phyloP scores from a whole-genome alignment of 2,329 filamentous ascomycete genomes.

The Berkeleyomyces basicola region DNA sequence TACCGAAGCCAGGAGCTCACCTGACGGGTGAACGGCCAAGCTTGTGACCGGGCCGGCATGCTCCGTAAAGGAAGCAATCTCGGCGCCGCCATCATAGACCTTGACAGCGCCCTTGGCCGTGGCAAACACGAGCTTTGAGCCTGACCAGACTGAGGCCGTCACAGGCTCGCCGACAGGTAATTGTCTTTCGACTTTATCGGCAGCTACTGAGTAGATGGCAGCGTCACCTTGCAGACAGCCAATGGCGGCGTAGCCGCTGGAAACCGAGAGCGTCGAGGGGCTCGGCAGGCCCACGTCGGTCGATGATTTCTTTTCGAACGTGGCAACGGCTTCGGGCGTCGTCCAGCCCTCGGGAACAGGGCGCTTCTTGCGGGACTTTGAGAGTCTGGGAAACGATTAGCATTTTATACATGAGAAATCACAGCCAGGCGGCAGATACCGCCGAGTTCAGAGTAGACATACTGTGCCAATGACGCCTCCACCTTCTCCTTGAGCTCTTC shows the following conservation, averaged over 20 bases:
- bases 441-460: slow-evolving; percentile 23
- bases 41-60: slow-evolving; percentile 71
- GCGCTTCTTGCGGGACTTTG: slow-evolving; percentile 78
- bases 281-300: slow-evolving; percentile 31
- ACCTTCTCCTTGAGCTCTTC: slow-evolving; percentile 55
- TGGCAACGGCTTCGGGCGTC: slow-evolving; percentile 50
- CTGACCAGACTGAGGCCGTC: slow-evolving; percentile 48
- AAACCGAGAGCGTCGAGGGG: slow-evolving; percentile 32
- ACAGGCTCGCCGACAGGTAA: slow-evolving; percentile 52
- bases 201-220: slow-evolving; percentile 56
- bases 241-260: slow-evolving; percentile 51
- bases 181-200: slow-evolving; percentile 49
- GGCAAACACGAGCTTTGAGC: slow-evolving; percentile 51
- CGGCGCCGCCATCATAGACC: slow-evolving; percentile 55
- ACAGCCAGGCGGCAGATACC: background rate
- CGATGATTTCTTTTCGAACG: slow-evolving; percentile 29
- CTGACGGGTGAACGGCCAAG: slow-evolving; percentile 67
- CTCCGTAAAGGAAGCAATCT: slow-evolving; percentile 54
- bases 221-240: slow-evolving; percentile 60
- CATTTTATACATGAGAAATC: background rate
- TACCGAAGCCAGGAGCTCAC: slow-evolving; percentile 68
- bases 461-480: slow-evolving; percentile 66
- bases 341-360: slow-evolving; percentile 74
- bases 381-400: slow-evolving; percentile 40
- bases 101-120: slow-evolving; percentile 66